These are phyloP conservation scores for Termitomyces sp. DNA, from an alignment of 768 basidiomycete species.

Conservation along the genomic window DNA sequence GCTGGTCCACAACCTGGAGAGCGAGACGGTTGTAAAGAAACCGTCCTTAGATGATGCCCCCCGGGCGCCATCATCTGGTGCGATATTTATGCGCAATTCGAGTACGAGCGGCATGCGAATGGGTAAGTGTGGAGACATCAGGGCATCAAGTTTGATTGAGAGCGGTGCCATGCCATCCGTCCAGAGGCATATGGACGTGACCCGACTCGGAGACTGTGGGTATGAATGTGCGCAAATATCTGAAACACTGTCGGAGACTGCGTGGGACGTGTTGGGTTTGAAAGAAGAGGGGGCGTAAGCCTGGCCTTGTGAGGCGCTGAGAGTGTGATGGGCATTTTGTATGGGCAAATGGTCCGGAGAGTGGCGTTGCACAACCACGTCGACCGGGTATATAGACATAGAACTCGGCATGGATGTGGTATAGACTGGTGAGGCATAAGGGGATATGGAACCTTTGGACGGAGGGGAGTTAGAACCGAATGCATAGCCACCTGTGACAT, in stretches of 20 bases:
- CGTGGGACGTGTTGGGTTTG: not conserved
- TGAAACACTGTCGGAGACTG: conserved; percentile 1
- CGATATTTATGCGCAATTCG: conserved; percentile 52
- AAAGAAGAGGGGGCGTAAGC: not conserved
- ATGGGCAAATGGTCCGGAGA: conserved; percentile 8
- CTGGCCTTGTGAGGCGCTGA: conserved; percentile 5
- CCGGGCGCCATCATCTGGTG: conserved; percentile 47
- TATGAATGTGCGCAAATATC: conserved; percentile 7
- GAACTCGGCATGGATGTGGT: conserved; percentile 12
- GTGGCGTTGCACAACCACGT: conserved; percentile 7
- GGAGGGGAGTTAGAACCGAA: conserved; percentile 5
- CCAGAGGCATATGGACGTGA: conserved; percentile 44
- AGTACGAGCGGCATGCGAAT: conserved; percentile 34
- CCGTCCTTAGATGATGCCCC: conserved; percentile 57
- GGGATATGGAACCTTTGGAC: conserved; percentile 4
- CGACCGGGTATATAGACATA: conserved; percentile 12
- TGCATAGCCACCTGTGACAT: conserved; percentile 11
- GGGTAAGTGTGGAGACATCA: conserved; percentile 33
- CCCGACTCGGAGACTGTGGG: conserved; percentile 19
- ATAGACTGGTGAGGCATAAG: conserved; percentile 3
- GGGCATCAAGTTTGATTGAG: conserved; percentile 51
- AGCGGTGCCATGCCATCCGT: conserved; percentile 69
- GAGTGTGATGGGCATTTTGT: conserved; percentile 8
- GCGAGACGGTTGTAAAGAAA: conserved; percentile 51
- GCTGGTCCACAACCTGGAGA: conserved; percentile 47